phyloP scores from a whole-genome alignment of 2,329 filamentous ascomycete genomes.

The Teratosphaeria gauchensis region DNA sequence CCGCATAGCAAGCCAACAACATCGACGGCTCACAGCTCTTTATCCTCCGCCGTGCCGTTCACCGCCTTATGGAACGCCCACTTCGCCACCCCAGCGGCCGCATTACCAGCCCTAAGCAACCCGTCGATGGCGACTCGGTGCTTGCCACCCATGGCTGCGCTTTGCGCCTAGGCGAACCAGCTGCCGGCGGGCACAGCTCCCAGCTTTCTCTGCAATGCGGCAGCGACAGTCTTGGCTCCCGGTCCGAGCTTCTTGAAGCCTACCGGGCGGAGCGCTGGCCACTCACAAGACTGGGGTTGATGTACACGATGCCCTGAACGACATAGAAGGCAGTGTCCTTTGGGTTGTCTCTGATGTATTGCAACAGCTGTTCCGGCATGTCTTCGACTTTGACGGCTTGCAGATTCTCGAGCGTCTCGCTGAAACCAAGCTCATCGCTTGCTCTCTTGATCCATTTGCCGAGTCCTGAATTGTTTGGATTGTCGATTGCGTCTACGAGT shows the following conservation, averaged over 20 bases:
- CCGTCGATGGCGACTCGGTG: neutral
- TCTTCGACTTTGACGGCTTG: conserved; percentile 2
- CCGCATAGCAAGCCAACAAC: too few relatives aligned
- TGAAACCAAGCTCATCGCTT: neutral
- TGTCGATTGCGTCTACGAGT: neutral
- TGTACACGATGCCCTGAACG: neutral
- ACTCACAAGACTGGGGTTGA: neutral
- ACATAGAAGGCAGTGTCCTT: neutral
- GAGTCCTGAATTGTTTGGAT: neutral
- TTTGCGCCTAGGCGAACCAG: neutral
- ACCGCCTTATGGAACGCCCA: neutral
- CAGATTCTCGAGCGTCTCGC: conserved; percentile 1
- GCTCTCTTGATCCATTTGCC: neutral
- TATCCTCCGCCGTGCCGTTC: neutral
- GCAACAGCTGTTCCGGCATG: neutral
- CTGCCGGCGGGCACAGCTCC: neutral
- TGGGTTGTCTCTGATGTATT: conserved; percentile 3
- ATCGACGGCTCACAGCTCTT: neutral
- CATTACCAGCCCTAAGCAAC: neutral
- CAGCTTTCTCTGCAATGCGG: neutral
- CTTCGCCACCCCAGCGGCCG: neutral
- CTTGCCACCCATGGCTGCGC: neutral
- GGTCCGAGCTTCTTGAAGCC: neutral
- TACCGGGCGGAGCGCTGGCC: neutral
- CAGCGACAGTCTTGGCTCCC: neutral